Percentiles rank a stretch among this genome's conserved stretches.
Evolutionary conservation across 202 grass and related monocot species (phyloP).

Genomic region (Saccharum hybrid): DNA sequence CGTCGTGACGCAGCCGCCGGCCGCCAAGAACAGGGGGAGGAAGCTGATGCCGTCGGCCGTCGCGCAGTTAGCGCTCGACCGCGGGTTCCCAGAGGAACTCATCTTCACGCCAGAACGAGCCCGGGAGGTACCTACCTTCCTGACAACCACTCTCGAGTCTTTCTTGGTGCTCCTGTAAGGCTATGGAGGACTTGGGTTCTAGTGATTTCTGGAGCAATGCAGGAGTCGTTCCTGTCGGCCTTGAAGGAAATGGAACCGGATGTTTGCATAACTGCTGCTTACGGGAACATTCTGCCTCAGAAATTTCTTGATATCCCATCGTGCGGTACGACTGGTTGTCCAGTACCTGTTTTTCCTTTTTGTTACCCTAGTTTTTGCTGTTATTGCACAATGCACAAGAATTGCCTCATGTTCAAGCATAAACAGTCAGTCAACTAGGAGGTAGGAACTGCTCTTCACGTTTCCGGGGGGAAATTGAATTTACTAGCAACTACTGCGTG

Average conservation of each 20-base stretch:
- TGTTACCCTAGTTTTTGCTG: background rate
- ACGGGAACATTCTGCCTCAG: constrained; percentile 90
- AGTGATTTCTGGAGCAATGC: constrained; percentile 48
- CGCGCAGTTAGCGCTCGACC: constrained; percentile 67
- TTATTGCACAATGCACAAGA: background rate
- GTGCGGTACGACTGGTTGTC: constrained; percentile 49
- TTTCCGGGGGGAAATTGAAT: background rate
- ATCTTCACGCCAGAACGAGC: constrained; percentile 80
- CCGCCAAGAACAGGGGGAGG: constrained; percentile 70
- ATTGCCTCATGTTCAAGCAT: constrained; percentile 16
- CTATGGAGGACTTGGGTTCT: background rate
- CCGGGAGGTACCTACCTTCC: constrained; percentile 56
- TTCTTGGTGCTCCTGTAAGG: background rate
- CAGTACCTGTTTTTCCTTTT: background rate
- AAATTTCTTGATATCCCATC: constrained; percentile 90
- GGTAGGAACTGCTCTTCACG: background rate
- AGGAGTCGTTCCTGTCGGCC: constrained; percentile 72
- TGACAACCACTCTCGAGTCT: background rate
- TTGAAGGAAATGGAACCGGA: constrained; percentile 74
- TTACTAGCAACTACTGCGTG: background rate
- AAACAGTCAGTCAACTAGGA: constrained; percentile 18
- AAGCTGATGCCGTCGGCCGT: constrained; percentile 79
- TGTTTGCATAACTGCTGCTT: constrained; percentile 88
- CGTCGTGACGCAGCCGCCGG: constrained; percentile 80
- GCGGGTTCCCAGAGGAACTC: constrained; percentile 66